Base-by-base conservation (phyloP, 106 monocot genomes). In the Hemerocallis citrina region DNA sequence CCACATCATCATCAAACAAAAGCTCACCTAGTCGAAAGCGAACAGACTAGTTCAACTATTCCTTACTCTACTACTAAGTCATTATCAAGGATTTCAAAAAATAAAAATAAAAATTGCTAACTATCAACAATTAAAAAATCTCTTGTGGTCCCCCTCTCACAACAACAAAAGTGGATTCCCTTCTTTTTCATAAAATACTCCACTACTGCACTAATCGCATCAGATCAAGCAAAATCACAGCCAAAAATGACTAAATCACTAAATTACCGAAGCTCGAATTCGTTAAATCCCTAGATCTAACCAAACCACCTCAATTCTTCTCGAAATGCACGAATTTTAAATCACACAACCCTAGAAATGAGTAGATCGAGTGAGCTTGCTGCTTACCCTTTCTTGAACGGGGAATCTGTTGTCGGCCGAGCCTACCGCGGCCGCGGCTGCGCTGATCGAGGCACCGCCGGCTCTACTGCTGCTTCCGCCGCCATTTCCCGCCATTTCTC, bases 371-470 rank as follows among this genome's bases (percentile, higher is more conserved):
- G 49, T 46, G 56, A 13, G 38, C 57, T n/a, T n/a, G n/a, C n/a
- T n/a, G 38, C 57, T 58, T 80, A 85, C 85, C 73, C 85, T 76
- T 55, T 80, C 76, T 15, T 61, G 70, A 23, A 50, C 61, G 22
- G 66, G 73, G 52, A 81, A 71, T 67, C 80, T 69, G 19, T 57
- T 70, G 29, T 77, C 74, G 1, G 70, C 77, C 10, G 77, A 80
- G 54, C 74, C 85, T 46, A 51, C 63, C 1, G 80, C 85, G 31
- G 73, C 57, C 2, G 80, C 77, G 12, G 85, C 85, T 2, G 71
- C 85, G 28, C 66, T 77, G 46, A 80, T 80, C 15, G 85, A 74
- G 12, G 76, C 80, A 61, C 63, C 73, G 21, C 75, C 68, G 35
- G 49, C 57, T 54, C 69, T 61, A 59, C 61, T 74, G 41, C 76